A percentile compares a stretch with the other conserved stretches of the same genome.
Evolutionary conservation across 805 yeast genomes (phyloP).

Genomic region (Suhomyces faveliae): DNA sequence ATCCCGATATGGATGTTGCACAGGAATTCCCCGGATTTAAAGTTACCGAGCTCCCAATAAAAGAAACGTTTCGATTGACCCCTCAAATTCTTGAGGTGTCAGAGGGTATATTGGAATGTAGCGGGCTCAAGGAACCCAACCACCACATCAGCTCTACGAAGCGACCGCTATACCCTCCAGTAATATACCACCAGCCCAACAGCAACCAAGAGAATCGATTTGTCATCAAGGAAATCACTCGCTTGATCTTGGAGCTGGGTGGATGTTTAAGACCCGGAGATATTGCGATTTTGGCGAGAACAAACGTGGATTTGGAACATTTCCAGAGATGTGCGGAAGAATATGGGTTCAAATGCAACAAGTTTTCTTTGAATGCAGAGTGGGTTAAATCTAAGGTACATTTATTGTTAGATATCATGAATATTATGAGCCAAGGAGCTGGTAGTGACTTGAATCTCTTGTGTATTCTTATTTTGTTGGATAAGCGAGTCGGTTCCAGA

Average conservation of each 20-base stretch:
- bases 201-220: conserved; percentile 41
- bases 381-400: conserved; percentile 51
- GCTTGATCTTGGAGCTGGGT: conserved; percentile 41
- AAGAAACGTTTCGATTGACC: conserved; percentile 60
- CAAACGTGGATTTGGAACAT: conserved; percentile 48
- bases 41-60: conserved; percentile 33
- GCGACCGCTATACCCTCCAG: conserved; percentile 23
- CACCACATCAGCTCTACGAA: conserved; percentile 13
- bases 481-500: conserved; percentile 21
- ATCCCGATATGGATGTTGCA: conserved; percentile 27
- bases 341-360: conserved; percentile 43
- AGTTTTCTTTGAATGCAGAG: conserved; percentile 45
- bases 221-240: conserved; percentile 43
- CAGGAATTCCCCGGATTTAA: conserved; percentile 18
- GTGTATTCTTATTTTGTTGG: conserved; percentile 26
- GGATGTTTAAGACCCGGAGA: conserved; percentile 46
- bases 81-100: conserved; percentile 55
- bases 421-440: conserved; percentile 33
- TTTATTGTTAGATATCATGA: conserved; percentile 49
- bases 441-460: conserved; percentile 34
- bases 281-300: conserved; percentile 51
- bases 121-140: conserved; percentile 5
- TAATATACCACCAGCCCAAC: conserved; percentile 16
- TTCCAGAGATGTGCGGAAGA: conserved; percentile 34
- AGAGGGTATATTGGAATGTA: conserved; percentile 15